A percentile compares a stretch with the other conserved stretches of the same genome.
Conservation (phyloP, 352 stramenopile species). For the Phytophthora rubi region DNA sequence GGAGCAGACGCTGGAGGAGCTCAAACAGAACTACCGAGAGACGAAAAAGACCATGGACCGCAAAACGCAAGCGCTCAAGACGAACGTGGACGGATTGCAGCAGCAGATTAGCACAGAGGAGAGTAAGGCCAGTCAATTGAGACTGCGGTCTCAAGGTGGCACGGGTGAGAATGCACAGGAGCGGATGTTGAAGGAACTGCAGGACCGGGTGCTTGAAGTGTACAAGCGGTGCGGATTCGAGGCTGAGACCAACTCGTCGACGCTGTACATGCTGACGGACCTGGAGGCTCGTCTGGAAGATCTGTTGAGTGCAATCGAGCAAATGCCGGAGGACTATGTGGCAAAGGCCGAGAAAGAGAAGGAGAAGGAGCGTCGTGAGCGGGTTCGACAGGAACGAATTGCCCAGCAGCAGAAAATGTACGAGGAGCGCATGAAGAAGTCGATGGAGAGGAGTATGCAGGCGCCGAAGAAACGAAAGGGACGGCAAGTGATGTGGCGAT, state of each 20-base stretch:
- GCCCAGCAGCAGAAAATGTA: conserved; percentile 94
- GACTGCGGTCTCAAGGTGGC: conserved; percentile 65
- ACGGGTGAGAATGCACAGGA: conserved; percentile 90
- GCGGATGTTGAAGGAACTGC: conserved; percentile 88
- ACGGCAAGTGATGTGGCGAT: conserved; percentile 94
- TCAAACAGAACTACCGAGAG: conserved; percentile 93
- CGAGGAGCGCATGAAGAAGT: conserved; percentile 94
- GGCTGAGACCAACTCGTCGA: conserved; percentile 90
- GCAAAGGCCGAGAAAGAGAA: conserved; percentile 95
- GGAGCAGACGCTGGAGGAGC: conserved; percentile 94
- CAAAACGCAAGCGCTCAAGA: conserved; percentile 85
- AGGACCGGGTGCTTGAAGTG: conserved; percentile 88
- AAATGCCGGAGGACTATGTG: conserved; percentile 95
- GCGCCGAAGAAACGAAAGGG: conserved; percentile 93
- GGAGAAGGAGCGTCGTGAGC: conserved; percentile 93
- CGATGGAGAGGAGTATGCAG: conserved; percentile 93
- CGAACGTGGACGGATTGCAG: conserved; percentile 92
- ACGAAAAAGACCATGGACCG: conserved; percentile 91
- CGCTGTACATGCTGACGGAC: conserved; percentile 94
- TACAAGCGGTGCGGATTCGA: conserved; percentile 95
- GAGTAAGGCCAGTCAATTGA: conserved; percentile 78
- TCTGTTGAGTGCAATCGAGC: conserved; percentile 89
- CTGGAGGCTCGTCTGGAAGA: conserved; percentile 92
- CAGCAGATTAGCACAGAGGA: conserved; percentile 89
- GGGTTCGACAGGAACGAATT: conserved; percentile 91